These are phyloP conservation scores for Omphalotus guepiniiformis DNA, from an alignment of 768 basidiomycete genomes.

Conservation along the genomic window DNA sequence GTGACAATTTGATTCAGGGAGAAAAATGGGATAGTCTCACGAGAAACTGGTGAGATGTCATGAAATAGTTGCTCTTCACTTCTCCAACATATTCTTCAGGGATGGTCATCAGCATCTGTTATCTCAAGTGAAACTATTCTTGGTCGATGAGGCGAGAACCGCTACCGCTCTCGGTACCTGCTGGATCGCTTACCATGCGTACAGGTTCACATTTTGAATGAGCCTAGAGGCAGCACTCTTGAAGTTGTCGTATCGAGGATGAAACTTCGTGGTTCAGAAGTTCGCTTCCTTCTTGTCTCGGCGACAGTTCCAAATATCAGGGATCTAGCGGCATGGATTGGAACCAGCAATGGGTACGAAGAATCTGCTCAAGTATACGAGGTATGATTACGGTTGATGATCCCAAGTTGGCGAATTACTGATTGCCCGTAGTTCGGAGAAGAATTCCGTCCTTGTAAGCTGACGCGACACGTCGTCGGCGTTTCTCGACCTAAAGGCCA, in stretches of 20 bases:
- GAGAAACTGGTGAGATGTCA: constrained; percentile 60
- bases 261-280: constrained; percentile 64
- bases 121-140: constrained; percentile 70
- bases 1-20: constrained; percentile 42
- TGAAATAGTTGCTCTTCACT: not conserved
- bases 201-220: constrained; percentile 90
- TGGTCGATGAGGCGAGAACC: constrained; percentile 79
- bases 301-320: constrained; percentile 93
- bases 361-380: constrained; percentile 62
- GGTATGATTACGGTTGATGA: constrained; percentile 31
- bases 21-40: constrained; percentile 98
- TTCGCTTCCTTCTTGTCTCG: constrained; percentile 86
- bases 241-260: constrained; percentile 95
- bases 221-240: constrained; percentile 84
- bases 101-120: constrained; percentile 61
- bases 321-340: constrained; percentile 89
- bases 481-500: constrained; percentile 55
- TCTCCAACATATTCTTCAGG: constrained; percentile 31
- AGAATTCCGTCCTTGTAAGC: constrained; percentile 82
- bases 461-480: constrained; percentile 70
- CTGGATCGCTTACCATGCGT: not conserved
- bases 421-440: constrained; percentile 72
- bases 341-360: constrained; percentile 30
- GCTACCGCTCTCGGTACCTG: not conserved
- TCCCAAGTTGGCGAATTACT: not conserved